phyloP scores from a whole-genome alignment of 2,329 filamentous ascomycete species.

The Cercospora janseana region DNA sequence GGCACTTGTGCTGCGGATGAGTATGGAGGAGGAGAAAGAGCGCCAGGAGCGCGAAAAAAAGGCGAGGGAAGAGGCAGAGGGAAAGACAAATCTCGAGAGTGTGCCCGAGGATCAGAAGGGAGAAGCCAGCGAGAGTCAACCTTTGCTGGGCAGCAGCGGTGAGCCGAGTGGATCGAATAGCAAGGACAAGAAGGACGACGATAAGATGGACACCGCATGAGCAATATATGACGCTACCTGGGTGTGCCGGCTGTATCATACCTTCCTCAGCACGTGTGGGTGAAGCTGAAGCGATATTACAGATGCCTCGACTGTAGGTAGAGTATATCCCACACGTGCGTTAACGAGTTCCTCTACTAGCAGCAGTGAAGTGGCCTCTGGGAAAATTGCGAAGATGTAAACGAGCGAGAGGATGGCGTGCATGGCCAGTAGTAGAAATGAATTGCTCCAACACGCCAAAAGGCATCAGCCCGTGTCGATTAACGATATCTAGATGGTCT shows the following conservation, averaged over 20 bases:
- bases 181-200: constrained; percentile 32
- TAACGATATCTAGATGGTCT: too few species aligned
- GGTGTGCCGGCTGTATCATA: constrained; percentile 11
- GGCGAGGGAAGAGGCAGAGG: constrained; percentile 63
- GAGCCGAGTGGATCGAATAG: constrained; percentile 29
- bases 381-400: too few species aligned
- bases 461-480: too few species aligned
- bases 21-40: constrained; percentile 96
- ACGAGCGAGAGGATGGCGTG: too few species aligned
- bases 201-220: constrained; percentile 38
- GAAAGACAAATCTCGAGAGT: constrained; percentile 73
- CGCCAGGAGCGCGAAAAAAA: constrained; percentile 83
- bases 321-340: too few species aligned
- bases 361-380: too few species aligned
- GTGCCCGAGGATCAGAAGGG: constrained; percentile 64
- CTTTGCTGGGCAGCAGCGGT: constrained; percentile 40
- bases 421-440: too few species aligned
- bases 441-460: too few species aligned
- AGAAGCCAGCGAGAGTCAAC: constrained; percentile 61
- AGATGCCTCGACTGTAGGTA: too few species aligned
- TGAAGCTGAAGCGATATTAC: too few species aligned
- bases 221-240: background rate
- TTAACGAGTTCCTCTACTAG: too few species aligned
- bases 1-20: constrained; percentile 92
- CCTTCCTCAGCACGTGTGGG: background rate